Evolutionary conservation across 768 basidiomycete species (phyloP).

Genomic region (Mycena polygramma): DNA sequence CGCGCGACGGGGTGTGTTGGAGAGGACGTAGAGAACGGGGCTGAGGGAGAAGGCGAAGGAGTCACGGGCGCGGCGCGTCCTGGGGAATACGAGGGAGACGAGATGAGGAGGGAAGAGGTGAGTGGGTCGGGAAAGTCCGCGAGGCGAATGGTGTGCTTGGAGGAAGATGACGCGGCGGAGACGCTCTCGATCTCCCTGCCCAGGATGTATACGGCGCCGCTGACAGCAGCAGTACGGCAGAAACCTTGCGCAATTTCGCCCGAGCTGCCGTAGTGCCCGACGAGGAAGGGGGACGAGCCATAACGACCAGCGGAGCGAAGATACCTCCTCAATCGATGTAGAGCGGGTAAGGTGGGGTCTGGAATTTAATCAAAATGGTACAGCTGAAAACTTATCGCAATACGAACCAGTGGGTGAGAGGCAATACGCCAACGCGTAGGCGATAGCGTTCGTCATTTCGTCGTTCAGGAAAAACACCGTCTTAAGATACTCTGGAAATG

Average conservation of each 20-base stretch:
- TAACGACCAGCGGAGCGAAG: conserved; percentile 88
- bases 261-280: conserved; percentile 95
- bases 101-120: conserved; percentile 66
- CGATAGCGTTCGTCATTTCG: conserved; percentile 70
- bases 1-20: conserved; percentile 51
- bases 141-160: conserved; percentile 61
- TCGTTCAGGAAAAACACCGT: conserved; percentile 73
- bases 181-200: conserved; percentile 60
- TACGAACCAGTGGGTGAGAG: conserved; percentile 65
- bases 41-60: conserved; percentile 10
- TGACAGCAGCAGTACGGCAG: conserved; percentile 88
- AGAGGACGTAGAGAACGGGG: conserved; percentile 17
- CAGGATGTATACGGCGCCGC: conserved; percentile 80
- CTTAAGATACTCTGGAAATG: conserved; percentile 76
- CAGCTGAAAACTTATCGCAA: background rate
- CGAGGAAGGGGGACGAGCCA: conserved; percentile 84
- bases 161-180: conserved; percentile 26
- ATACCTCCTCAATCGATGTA: conserved; percentile 80
- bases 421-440: conserved; percentile 85
- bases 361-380: conserved; percentile 2
- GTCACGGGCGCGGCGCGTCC: conserved; percentile 39
- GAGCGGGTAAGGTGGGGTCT: conserved; percentile 78
- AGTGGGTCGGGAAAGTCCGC: conserved; percentile 74
- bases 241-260: conserved; percentile 96
- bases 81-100: conserved; percentile 52